phyloP scores from a whole-genome alignment of 2,329 filamentous ascomycete species.

The Penicillium sclerotigenum region DNA sequence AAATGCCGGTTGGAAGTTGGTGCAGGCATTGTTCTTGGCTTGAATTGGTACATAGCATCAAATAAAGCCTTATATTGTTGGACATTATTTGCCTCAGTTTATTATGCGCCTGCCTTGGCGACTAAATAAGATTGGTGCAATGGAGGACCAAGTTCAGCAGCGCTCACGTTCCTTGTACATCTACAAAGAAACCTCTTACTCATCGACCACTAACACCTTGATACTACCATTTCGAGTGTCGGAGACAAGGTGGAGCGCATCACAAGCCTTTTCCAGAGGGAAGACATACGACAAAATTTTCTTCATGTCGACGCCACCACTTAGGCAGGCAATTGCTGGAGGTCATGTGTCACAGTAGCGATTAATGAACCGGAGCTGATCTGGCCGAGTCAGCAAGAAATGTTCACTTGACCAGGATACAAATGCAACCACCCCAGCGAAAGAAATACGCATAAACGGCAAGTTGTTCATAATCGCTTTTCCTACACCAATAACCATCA shows the following conservation, averaged over 20 bases:
- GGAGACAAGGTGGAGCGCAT: constrained; percentile 55
- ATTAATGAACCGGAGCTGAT: constrained; percentile 69
- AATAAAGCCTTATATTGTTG: background rate
- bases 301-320: constrained; percentile 59
- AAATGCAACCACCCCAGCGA: constrained; percentile 48
- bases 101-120: background rate
- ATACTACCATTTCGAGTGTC: constrained; percentile 55
- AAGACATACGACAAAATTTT: constrained; percentile 62
- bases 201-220: constrained; percentile 60
- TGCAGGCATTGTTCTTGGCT: background rate
- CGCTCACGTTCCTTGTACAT: background rate
- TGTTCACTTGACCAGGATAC: background rate
- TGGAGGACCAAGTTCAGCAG: background rate
- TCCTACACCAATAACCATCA: constrained; percentile 65
- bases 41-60: background rate
- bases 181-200: constrained; percentile 31
- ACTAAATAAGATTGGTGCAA: too few relatives aligned
- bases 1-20: background rate
- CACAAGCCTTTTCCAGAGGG: constrained; percentile 58
- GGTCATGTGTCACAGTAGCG: constrained; percentile 69
- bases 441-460: constrained; percentile 64
- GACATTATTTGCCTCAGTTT: background rate
- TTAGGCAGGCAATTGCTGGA: constrained; percentile 59
- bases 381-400: constrained; percentile 33
- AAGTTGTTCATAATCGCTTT: constrained; percentile 61